phyloP scores from a whole-genome alignment of 2,329 filamentous ascomycete species.

The Magnaporthiopsis rhizophila region DNA sequence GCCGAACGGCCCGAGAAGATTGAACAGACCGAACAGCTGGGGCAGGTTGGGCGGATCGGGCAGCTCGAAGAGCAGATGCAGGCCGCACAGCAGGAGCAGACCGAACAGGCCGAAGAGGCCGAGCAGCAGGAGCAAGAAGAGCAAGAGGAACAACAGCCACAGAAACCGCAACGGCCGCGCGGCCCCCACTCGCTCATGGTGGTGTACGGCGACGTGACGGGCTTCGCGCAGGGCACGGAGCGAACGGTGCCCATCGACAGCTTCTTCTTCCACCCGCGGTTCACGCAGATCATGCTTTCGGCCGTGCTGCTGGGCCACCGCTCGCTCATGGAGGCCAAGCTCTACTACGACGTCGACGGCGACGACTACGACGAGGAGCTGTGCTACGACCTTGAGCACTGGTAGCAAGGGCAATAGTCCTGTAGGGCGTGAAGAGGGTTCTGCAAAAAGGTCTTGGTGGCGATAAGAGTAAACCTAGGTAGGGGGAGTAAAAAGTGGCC shows the following conservation, averaged over 20 bases:
- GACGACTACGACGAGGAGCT: constrained; percentile 2
- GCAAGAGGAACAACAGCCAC: too few species aligned
- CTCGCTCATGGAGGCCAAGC: constrained; percentile 3
- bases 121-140: too few species aligned
- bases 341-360: constrained; percentile 5
- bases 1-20: too few species aligned
- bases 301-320: constrained; percentile 6
- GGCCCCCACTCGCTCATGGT: constrained; percentile 3
- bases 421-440: too few species aligned
- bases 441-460: too few species aligned
- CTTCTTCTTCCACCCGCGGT: constrained; percentile 6
- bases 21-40: too few species aligned
- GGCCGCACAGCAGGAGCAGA: too few species aligned
- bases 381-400: constrained; percentile 4
- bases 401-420: background rate
- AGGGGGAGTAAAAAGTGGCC: too few species aligned
- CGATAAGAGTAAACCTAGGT: too few species aligned
- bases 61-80: too few species aligned
- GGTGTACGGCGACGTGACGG: background rate
- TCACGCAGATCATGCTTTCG: constrained; percentile 5
- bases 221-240: background rate
- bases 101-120: too few species aligned
- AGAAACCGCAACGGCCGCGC: background rate
- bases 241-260: constrained; percentile 2
- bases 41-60: too few species aligned